Percentiles rank a stretch among this genome's conserved stretches.
phyloP scores from a whole-genome alignment of 192 early-diverging fungal species.

The Cladochytrium replicatum region DNA sequence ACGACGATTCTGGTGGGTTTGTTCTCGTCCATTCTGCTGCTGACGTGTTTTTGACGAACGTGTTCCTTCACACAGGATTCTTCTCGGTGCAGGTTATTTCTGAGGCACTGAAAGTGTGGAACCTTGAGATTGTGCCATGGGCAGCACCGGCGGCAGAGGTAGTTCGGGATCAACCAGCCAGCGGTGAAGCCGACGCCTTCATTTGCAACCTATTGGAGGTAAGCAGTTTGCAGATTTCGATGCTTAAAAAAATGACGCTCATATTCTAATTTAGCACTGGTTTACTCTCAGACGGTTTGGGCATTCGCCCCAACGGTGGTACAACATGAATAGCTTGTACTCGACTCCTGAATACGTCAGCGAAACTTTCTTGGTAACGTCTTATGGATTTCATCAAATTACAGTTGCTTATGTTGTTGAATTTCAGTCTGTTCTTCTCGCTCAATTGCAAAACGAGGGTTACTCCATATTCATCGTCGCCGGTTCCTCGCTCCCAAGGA shows the following conservation, averaged over 20 bases:
- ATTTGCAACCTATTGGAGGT: slow-evolving; percentile 62
- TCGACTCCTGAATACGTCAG: slow-evolving; percentile 45
- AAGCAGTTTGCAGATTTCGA: too few species aligned
- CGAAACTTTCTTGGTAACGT: slow-evolving; percentile 54
- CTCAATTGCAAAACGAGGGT: slow-evolving; percentile 32
- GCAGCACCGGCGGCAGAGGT: slow-evolving; percentile 28
- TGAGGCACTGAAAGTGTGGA: slow-evolving; percentile 45
- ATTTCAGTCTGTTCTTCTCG: slow-evolving; percentile 20
- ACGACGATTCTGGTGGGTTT: slow-evolving; percentile 28
- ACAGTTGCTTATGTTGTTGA: not conserved
- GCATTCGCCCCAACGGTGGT: slow-evolving; percentile 52
- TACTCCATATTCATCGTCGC: slow-evolving; percentile 39
- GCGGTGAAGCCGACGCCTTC: slow-evolving; percentile 34
- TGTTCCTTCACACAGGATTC: slow-evolving; percentile 36
- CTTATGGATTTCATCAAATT: slow-evolving; percentile 27
- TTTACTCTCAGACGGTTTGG: slow-evolving; percentile 63
- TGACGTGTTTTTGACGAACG: not conserved
- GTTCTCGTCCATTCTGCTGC: not conserved
- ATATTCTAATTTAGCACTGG: slow-evolving; percentile 28
- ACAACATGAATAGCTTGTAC: slow-evolving; percentile 60
- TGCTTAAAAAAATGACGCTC: not conserved
- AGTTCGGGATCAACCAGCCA: slow-evolving; percentile 47
- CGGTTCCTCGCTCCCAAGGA: slow-evolving; percentile 14
- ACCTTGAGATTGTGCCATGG: slow-evolving; percentile 47
- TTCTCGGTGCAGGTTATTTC: slow-evolving; percentile 63